Percentiles rank a stretch among this genome's conserved stretches.
Evolutionary conservation across 2,329 filamentous ascomycete species (phyloP).

Genomic region (Venturia asperata): DNA sequence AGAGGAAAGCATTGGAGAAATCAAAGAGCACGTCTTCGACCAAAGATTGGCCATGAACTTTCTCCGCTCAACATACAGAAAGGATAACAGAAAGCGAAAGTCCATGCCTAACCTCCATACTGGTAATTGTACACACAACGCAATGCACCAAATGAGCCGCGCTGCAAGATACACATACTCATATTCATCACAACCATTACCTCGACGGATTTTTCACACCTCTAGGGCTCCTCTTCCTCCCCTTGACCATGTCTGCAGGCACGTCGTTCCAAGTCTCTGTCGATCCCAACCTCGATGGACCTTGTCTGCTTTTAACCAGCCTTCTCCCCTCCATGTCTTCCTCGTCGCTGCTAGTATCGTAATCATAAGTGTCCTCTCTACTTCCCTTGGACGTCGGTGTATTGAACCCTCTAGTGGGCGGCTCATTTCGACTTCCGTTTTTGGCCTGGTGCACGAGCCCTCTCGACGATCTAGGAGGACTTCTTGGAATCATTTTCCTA

Average conservation of each 20-base stretch:
- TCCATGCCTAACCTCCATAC: background rate
- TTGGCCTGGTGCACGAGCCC: constrained; percentile 25
- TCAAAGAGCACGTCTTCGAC: no score
- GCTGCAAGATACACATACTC: background rate
- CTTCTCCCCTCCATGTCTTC: constrained; percentile 27
- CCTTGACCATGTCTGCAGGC: constrained; percentile 36
- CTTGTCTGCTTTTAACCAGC: constrained; percentile 28
- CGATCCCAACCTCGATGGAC: constrained; percentile 20
- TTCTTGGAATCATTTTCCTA: constrained; percentile 29
- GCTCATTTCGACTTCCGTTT: background rate
- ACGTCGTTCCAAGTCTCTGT: constrained; percentile 44
- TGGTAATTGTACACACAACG: background rate
- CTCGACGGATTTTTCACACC: background rate
- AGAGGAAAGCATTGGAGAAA: no score
- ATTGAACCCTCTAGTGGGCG: constrained; percentile 23
- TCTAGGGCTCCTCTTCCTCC: constrained; percentile 18
- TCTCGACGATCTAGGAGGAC: constrained; percentile 37
- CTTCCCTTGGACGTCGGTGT: constrained; percentile 32
- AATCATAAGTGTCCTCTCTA: constrained; percentile 27
- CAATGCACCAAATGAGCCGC: background rate
- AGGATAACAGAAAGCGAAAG: background rate
- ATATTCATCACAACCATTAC: background rate
- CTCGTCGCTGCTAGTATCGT: constrained; percentile 31
- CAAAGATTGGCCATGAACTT: background rate
- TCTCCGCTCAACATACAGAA: background rate